Conservation (phyloP, 1,284 basidiomycete species). For the Cutaneotrichosporon sp. region DNA sequence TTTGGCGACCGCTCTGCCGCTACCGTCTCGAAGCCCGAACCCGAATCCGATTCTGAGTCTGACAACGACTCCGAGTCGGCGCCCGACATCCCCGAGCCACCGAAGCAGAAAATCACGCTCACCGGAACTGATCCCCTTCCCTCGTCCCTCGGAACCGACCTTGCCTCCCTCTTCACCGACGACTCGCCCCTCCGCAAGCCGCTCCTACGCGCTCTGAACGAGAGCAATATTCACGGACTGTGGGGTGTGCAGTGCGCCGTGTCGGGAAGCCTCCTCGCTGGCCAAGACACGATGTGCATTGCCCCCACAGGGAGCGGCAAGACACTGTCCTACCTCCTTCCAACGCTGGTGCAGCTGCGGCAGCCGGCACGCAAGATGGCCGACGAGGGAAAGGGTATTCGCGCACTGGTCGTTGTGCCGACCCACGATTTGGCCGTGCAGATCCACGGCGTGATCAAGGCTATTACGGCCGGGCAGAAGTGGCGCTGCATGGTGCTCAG, state of each 20-base stretch:
- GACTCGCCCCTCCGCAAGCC: slow-evolving; percentile 35
- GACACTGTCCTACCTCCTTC: slow-evolving; percentile 83
- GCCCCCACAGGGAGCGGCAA: slow-evolving; percentile 95
- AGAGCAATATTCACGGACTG: slow-evolving; percentile 34
- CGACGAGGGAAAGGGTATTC: slow-evolving; percentile 62
- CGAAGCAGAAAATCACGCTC: slow-evolving; percentile 51
- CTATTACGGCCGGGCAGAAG: slow-evolving; percentile 67
- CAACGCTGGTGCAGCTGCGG: slow-evolving; percentile 68
- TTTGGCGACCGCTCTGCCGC: slow-evolving; percentile 68
- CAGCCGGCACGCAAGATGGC: slow-evolving; percentile 58
- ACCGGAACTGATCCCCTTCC: slow-evolving; percentile 49
- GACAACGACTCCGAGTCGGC: slow-evolving; percentile 26
- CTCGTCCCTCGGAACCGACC: slow-evolving; percentile 43
- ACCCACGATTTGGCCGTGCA: slow-evolving; percentile 97
- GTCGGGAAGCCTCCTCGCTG: slow-evolving; percentile 54
- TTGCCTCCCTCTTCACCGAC: slow-evolving; percentile 39
- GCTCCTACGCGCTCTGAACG: slow-evolving; percentile 31
- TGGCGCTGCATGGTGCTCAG: slow-evolving; percentile 81
- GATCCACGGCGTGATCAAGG: slow-evolving; percentile 77
- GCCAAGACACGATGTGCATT: slow-evolving; percentile 80
- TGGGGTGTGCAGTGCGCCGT: slow-evolving; percentile 50
- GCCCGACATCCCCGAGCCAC: slow-evolving; percentile 39
- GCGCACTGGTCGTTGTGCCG: slow-evolving; percentile 81
- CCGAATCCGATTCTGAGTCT: slow-evolving; percentile 31
- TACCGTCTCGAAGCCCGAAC: slow-evolving; percentile 53